Conservation (phyloP, 2,329 filamentous ascomycete genomes). For the Fusarium mexicanum region DNA sequence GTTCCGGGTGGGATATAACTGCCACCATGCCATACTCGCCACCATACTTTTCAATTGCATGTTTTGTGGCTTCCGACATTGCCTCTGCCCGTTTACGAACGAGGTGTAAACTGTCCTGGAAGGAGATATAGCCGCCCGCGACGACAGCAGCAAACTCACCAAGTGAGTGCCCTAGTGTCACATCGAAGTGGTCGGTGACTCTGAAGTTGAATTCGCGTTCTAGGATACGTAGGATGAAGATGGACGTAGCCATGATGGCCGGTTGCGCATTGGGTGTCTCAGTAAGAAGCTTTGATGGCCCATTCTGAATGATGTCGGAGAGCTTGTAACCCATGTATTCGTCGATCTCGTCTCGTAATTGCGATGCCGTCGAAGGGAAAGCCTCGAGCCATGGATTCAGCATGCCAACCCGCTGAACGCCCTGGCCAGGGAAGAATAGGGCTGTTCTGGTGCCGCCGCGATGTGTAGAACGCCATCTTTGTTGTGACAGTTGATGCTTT, state of each 20-base stretch:
- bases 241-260: conserved; percentile 94
- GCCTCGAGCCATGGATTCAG: conserved; percentile 84
- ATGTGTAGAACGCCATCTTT: conserved; percentile 47
- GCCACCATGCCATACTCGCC: conserved; percentile 96
- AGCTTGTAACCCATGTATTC: conserved; percentile 77
- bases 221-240: conserved; percentile 87
- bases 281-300: conserved; percentile 80
- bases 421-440: conserved; percentile 78
- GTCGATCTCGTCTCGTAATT: conserved; percentile 89
- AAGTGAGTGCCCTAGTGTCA: conserved; percentile 88
- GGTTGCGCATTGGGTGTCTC: conserved; percentile 90
- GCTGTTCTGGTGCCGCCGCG: conserved; percentile 60
- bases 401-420: conserved; percentile 91
- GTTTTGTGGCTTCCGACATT: conserved; percentile 80
- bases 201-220: conserved; percentile 86
- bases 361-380: conserved; percentile 80
- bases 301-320: conserved; percentile 80
- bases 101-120: conserved; percentile 80
- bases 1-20: conserved; percentile 84
- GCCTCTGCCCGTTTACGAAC: conserved; percentile 81
- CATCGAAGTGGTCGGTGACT: conserved; percentile 75
- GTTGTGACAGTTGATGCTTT: conserved; percentile 9
- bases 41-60: conserved; percentile 72
- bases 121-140: conserved; percentile 81
- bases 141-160: conserved; percentile 94